Percentiles rank a stretch among this genome's conserved stretches.
These are phyloP conservation scores for Venturia nashicola DNA, from an alignment of 2,329 filamentous ascomycete species.

Conservation along the genomic window DNA sequence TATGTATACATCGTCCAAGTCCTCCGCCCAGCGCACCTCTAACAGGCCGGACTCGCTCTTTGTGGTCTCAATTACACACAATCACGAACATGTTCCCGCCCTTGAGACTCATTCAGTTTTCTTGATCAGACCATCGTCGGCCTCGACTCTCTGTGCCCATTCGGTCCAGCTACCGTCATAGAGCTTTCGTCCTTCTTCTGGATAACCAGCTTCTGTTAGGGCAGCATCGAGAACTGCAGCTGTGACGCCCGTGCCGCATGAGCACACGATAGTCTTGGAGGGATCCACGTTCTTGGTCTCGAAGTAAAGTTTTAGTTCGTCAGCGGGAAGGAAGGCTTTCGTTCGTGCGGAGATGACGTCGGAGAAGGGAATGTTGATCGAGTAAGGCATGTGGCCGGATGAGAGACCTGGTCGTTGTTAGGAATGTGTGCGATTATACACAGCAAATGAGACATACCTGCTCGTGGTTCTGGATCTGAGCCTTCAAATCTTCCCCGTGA, in stretches of 20 bases:
- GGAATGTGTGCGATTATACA: not conserved
- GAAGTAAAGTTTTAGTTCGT: slow-evolving; percentile 65
- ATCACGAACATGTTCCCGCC: not conserved
- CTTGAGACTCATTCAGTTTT: slow-evolving; percentile 25
- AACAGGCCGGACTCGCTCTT: not conserved
- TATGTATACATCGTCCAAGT: not conserved
- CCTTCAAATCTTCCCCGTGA: slow-evolving; percentile 71
- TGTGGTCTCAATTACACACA: not conserved
- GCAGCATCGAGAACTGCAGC: slow-evolving; percentile 85
- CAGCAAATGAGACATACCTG: slow-evolving; percentile 35
- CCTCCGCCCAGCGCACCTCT: not conserved
- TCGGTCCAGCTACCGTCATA: slow-evolving; percentile 99
- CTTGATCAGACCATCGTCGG: slow-evolving; percentile 49
- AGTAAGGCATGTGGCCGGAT: slow-evolving; percentile 85
- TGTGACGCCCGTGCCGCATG: slow-evolving; percentile 88
- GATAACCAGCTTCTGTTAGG: slow-evolving; percentile 65
- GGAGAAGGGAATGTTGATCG: slow-evolving; percentile 69
- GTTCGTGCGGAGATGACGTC: slow-evolving; percentile 71
- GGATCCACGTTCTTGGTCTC: slow-evolving; percentile 68
- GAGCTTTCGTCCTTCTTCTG: slow-evolving; percentile 55
- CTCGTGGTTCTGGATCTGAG: slow-evolving; percentile 71
- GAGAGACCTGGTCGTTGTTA: slow-evolving; percentile 40
- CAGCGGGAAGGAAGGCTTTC: slow-evolving; percentile 63
- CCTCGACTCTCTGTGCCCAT: slow-evolving; percentile 56
- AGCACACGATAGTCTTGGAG: slow-evolving; percentile 69